Evolutionary conservation across 2,329 filamentous ascomycete genomes (phyloP), one percentile per base, ranked within the genome.

Genomic region (Fusarium nelsonii): DNA sequence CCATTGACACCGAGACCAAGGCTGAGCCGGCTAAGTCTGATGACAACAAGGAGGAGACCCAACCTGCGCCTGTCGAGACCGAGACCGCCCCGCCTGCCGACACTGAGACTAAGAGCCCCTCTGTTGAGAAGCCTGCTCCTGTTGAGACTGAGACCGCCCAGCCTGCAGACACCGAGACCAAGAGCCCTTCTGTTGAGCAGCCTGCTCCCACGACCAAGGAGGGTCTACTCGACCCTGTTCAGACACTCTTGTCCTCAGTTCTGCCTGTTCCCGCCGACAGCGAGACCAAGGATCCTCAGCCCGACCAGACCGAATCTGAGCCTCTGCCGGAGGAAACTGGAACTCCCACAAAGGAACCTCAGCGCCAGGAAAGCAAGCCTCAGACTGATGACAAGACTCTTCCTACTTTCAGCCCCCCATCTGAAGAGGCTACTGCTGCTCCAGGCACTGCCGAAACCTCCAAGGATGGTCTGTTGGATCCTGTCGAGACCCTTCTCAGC

Each of bases 381-480:
- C 55, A 56, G 33, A 59, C 53, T 28, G 39, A 58, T 16, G 54
- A 37, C 11, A 26, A 68, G 43, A 70, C 68, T 16, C 43, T 61
- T 8, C 63, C 68, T 30, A 62, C 59, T 8, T 32, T 56, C n/a
- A 60, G 53, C 28, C 43, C 48, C 36, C 54, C 62, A 6, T 34
- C 55, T 6, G 68, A 61, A 6, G 39, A 67, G 30, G 39, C 58
- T 18, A 68, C 67, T 39, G 58, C 63, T 5, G 53, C 63, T 11
- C 54, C 67, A 9, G 51, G 58, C 10, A 30, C 60, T 56, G 56
- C 32, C 11, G 26, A 60, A 4, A 71, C 68, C 5, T 53, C 65
- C 11, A 54, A 65, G n/a, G 62, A 37, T 20, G 71, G 68, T n/a
- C 33, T 75, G 5, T 50, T 74, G 43, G 69, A 74, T 34, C 73